Evolutionary conservation across 108 stramenopile genomes (phyloP), one percentile per base, ranked within the genome.

Genomic region (Cylindrotheca fusiformis): DNA sequence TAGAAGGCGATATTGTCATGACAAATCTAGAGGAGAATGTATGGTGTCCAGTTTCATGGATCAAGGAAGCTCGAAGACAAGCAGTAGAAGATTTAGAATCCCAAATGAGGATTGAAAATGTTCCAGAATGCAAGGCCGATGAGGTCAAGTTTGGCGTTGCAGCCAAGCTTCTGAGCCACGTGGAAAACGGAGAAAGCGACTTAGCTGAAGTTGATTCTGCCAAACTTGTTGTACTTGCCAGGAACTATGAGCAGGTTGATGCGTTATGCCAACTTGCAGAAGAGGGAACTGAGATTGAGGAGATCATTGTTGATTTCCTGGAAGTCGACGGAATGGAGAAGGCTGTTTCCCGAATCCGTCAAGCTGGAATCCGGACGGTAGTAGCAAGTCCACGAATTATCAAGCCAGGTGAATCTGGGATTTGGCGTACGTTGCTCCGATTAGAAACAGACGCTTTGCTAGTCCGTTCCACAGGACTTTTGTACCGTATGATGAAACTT

Each of bases 271-370:
- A 36, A 59, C 59, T 86, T 77, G 74, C 75, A 5, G 83, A 84
- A 46, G 47, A 54, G 2, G 22, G n/a, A 18, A 55, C 49, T 47
- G 10, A 23, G 0, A 50, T 84, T 17, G 55, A 74, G 51, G 89
- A 90, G 63, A 69, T 90, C 29, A 81, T 90, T 52, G 54, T 90
- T 58, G 85, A 90, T 58, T 90, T 90, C 54, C 67, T 90, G 2
- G 89, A 90, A 69, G 68, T 90, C 21, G 80, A 85, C 8, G 86
- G 86, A 0, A 84, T 87, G 32, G 28, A 52, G 17, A 78, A 82
- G 19, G 84, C 89, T 8, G 72, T 85, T 17, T 51, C 57, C 3
- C 60, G 81, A 1, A 68, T 87, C 1, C 74, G 81, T 24, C 53
- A 67, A 58, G 58, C 71, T 31, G 29, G 60, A 6, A 24, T 83